Base-by-base conservation (phyloP, 1,284 basidiomycete genomes). In the Phylloboletellus chloephorus region DNA sequence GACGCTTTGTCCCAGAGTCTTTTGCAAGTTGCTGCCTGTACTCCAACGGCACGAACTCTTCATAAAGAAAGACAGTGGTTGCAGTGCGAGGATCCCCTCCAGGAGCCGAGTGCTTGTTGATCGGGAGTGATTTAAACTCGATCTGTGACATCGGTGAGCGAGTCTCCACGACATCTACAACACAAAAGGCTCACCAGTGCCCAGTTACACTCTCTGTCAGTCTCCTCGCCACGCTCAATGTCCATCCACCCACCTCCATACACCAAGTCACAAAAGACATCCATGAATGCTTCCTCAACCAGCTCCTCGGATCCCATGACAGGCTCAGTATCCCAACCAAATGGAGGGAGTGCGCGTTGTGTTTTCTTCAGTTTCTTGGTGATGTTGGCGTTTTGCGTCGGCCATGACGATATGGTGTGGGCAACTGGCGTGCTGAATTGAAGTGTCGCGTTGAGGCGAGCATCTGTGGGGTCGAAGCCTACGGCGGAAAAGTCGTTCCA, bases 171-270 rank as follows among this genome's bases (percentile, higher is more conserved):
- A n/a, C 24, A 37, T 20, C 3, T 15, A 23, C 24, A 7, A 41
- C n/a, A 13, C 22, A 42, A 35, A 72, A 16, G 23, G 28, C 79
- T 67, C 56, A 92, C 90, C 68, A 95, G 54, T n/a, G 84, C 88
- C 88, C 89, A 94, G 56, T 88, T 88, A 48, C 88, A 87, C 53
- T 92, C 88, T 51, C 85, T 72, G 58, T 90, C 88, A 4, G 82
- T 71, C 49, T 81, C 73, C 55, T 89, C 87, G 3, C 69, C 72
- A 45, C 82, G 66, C 49, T 88, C 86, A 19, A 77, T 66, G 52
- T 89, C 88, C 86, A 55, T 86, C 82, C 47, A 90, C 16, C 80
- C 79, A 16, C 80, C 79, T 20, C 88, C 86, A 49, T 86, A 82
- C 32, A 90, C 69, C 32, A 94, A 66, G 62, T 94, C 90, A 52